A percentile compares a stretch with the other conserved stretches of the same genome.
These are phyloP conservation scores for Ceriops tagal DNA, from an alignment of 345 rosid species.

Conservation along the genomic window DNA sequence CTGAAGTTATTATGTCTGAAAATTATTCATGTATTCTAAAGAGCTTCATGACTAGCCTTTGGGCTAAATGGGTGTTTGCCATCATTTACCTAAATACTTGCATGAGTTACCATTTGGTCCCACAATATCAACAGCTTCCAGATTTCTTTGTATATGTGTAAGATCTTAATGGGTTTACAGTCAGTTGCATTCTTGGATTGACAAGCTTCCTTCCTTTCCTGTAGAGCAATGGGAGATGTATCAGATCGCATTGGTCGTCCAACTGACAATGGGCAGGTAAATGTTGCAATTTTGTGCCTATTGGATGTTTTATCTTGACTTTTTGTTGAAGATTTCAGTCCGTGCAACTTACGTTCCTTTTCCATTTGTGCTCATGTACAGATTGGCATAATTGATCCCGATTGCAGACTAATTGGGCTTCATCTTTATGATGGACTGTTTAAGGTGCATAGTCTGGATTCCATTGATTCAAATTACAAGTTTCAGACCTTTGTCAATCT, in stretches of 20 bases:
- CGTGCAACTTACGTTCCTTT: not conserved
- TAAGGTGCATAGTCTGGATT: conserved; percentile 47
- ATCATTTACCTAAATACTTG: too few relatives aligned
- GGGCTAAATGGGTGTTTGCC: too few relatives aligned
- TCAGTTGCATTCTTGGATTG: conserved; percentile 1
- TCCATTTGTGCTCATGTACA: conserved; percentile 26
- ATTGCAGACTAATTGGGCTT: conserved; percentile 89
- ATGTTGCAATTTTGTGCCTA: too few relatives aligned
- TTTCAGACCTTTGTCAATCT: not conserved
- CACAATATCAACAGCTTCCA: not conserved
- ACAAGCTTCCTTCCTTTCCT: conserved; percentile 7
- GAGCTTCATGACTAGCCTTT: too few relatives aligned
- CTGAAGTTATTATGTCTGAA: too few relatives aligned
- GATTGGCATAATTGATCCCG: conserved; percentile 97
- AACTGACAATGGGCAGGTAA: conserved; percentile 94
- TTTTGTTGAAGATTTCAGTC: not conserved
- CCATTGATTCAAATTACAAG: not conserved
- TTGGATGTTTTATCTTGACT: not conserved
- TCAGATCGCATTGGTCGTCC: conserved; percentile 91
- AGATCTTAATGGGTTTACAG: not conserved
- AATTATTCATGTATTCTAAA: too few relatives aligned
- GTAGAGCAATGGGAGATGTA: conserved; percentile 93
- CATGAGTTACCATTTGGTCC: not conserved
- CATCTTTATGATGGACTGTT: conserved; percentile 95
- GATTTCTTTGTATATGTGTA: too few relatives aligned